These are phyloP conservation scores for Scheffersomyces spartinae DNA, from an alignment of 805 yeast genomes.

Conservation along the genomic window DNA sequence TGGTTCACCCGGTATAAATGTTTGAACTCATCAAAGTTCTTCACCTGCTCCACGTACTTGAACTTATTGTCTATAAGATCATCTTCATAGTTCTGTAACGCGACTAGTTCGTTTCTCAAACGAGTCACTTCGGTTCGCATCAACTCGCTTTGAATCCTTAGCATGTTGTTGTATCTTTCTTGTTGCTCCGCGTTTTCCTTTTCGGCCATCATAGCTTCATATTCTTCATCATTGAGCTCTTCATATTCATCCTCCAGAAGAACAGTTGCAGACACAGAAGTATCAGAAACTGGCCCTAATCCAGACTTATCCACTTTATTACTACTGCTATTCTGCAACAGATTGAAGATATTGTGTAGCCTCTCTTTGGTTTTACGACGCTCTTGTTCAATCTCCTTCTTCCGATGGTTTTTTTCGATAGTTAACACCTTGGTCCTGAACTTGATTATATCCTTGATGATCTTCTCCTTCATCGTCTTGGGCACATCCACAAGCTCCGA, in stretches of 20 bases:
- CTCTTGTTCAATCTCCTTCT: conserved; percentile 35
- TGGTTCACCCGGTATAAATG: conserved; percentile 29
- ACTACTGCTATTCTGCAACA: conserved; percentile 15
- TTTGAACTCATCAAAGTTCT: conserved; percentile 12
- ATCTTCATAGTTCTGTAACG: conserved; percentile 22
- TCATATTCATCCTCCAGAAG: conserved; percentile 5
- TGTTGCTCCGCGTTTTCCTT: conserved; percentile 15
- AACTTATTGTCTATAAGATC: conserved; percentile 25
- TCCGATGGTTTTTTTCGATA: conserved; percentile 40
- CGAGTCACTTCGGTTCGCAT: conserved; percentile 8
- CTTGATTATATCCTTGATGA: conserved; percentile 40
- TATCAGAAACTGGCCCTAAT: no score
- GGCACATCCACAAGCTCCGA: conserved; percentile 49
- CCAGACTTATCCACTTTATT: conserved; percentile 4
- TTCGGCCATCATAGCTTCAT: conserved; percentile 9
- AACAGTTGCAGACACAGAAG: conserved; percentile 1
- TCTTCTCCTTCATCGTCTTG: conserved; percentile 36
- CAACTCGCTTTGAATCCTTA: conserved; percentile 7
- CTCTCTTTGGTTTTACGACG: conserved; percentile 36
- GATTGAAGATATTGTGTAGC: conserved; percentile 34
- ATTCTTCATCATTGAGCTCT: conserved; percentile 11
- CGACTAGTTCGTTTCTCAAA: conserved; percentile 12
- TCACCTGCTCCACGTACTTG: conserved; percentile 20
- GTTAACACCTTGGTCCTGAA: conserved; percentile 45
- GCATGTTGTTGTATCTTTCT: conserved; percentile 7